Conservation (phyloP, 2,329 filamentous ascomycete species). For the Trichoderma guizhouense region DNA sequence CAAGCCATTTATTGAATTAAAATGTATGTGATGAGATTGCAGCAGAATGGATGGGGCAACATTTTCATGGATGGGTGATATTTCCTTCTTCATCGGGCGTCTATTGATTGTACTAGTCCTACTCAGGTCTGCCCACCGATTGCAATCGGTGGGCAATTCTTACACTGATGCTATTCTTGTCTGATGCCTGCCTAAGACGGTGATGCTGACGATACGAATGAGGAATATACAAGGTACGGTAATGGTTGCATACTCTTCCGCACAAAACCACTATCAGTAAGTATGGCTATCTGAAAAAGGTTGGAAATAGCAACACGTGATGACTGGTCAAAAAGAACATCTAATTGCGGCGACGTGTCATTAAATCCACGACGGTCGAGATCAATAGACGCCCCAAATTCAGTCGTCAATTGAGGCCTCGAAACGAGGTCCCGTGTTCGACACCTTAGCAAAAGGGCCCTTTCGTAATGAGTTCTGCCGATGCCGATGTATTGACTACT, state of each 20-base stretch:
- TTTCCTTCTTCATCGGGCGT: neutral
- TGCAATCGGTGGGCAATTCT: too few species aligned
- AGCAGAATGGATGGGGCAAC: neutral
- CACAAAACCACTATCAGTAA: neutral
- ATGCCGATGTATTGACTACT: neutral
- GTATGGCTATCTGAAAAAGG: neutral
- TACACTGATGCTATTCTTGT: neutral
- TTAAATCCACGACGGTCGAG: neutral
- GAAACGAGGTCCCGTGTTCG: neutral
- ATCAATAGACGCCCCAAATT: neutral
- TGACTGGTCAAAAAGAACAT: neutral
- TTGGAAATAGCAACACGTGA: neutral
- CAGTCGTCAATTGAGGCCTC: neutral
- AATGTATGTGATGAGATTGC: neutral
- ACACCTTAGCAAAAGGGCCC: neutral
- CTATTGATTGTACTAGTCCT: neutral
- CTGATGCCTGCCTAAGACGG: neutral
- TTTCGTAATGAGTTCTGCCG: neutral
- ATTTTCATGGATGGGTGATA: neutral
- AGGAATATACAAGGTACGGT: neutral
- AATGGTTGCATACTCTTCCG: neutral
- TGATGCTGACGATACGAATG: neutral
- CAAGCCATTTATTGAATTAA: neutral
- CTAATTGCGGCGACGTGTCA: conserved; percentile 2
- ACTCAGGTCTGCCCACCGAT: neutral